Conservation (phyloP, 176 grass and related monocot genomes). For the Guadua angustifolia region DNA sequence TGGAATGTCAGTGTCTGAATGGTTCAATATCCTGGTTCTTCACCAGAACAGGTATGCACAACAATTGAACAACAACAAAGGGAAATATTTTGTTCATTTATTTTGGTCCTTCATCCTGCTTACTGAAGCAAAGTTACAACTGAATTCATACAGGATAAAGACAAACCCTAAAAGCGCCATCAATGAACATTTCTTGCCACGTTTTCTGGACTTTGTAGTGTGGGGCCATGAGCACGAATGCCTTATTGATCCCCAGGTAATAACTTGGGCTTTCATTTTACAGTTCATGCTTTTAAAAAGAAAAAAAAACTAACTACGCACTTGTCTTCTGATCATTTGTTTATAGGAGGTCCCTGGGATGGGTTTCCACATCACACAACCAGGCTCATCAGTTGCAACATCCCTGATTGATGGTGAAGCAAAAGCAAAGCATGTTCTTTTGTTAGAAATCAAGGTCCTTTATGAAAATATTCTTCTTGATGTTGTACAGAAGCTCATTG, state of each 20-base stretch:
- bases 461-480: constrained; percentile 21
- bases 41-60: constrained; percentile 83
- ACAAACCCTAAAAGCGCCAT: constrained; percentile 91
- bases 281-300: neutral
- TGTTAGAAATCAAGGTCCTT: constrained; percentile 91
- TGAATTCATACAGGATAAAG: constrained; percentile 71
- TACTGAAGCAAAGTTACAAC: constrained; percentile 24
- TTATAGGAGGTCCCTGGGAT: constrained; percentile 88
- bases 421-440: constrained; percentile 94
- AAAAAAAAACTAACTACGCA: constrained; percentile 6
- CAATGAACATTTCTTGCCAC: constrained; percentile 94
- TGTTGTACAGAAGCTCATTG: neutral
- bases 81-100: neutral
- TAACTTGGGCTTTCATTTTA: constrained; percentile 15
- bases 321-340: constrained; percentile 26
- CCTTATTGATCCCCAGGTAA: constrained; percentile 91
- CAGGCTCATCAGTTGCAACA: constrained; percentile 87
- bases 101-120: constrained; percentile 2
- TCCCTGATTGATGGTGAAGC: constrained; percentile 96
- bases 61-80: constrained; percentile 2
- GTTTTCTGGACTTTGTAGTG: constrained; percentile 88
- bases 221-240: constrained; percentile 99
- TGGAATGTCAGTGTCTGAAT: constrained; percentile 65
- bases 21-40: constrained; percentile 98
- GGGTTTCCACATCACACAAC: constrained; percentile 97